Conservation (phyloP, 345 rosid genomes). For the Bruguiera gymnorhiza region DNA sequence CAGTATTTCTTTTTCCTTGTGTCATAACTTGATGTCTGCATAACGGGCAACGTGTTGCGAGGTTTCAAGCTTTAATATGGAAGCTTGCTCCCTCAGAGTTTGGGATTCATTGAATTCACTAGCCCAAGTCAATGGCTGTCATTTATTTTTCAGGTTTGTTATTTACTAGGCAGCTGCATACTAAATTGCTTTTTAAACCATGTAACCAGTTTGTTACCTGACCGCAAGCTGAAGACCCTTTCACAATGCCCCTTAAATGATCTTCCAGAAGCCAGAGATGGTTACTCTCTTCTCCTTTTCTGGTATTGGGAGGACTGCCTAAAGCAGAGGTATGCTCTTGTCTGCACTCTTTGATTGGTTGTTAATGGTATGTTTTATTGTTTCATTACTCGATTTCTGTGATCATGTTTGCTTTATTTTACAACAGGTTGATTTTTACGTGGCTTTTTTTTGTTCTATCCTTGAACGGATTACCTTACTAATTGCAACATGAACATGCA, state of each 20-base stretch:
- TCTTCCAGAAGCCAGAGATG: conserved; percentile 85
- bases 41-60: too few relatives aligned
- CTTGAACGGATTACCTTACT: too few relatives aligned
- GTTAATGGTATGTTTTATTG: not conserved
- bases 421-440: not conserved
- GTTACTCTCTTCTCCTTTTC: conserved; percentile 79
- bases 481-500: not conserved
- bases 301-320: conserved; percentile 99
- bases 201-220: conserved; percentile 75
- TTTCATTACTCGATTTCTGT: not conserved
- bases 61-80: too few relatives aligned
- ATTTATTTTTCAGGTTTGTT: not conserved
- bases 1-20: too few relatives aligned
- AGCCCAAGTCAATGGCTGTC: not conserved
- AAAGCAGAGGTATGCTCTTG: conserved; percentile 64
- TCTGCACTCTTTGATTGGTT: not conserved
- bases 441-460: not conserved
- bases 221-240: conserved; percentile 87
- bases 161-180: not conserved
- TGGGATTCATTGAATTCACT: too few relatives aligned
- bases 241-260: conserved; percentile 66
- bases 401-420: not conserved
- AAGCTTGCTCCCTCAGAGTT: too few relatives aligned
- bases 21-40: too few relatives aligned
- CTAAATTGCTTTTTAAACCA: not conserved